These are phyloP conservation scores for Taxillus chinensis DNA, from an alignment of 164 flowering plant genomes.

Conservation along the genomic window DNA sequence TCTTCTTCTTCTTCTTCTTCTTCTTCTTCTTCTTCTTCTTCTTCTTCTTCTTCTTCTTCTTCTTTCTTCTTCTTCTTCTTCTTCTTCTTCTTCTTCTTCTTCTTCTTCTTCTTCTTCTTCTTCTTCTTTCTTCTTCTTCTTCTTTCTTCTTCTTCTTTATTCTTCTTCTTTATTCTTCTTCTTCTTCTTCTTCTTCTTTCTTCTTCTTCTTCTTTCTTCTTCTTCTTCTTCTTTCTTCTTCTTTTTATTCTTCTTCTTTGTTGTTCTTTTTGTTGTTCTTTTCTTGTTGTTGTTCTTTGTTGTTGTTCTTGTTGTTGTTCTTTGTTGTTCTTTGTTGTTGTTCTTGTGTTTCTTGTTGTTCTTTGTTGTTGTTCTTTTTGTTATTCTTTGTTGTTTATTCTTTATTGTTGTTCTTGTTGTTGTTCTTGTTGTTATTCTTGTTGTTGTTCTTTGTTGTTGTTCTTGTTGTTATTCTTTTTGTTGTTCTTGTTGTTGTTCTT, in stretches of 20 bases:
- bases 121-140: background rate
- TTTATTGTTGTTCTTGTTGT: no score
- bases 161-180: no score
- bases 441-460: background rate
- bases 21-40: background rate
- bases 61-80: background rate
- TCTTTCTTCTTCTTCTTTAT: background rate
- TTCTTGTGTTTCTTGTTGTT: background rate
- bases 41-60: background rate
- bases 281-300: no score
- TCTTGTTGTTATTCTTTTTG: background rate
- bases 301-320: background rate
- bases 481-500: background rate
- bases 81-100: background rate
- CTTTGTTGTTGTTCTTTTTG: background rate
- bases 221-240: background rate
- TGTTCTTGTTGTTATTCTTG: no score
- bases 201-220: background rate
- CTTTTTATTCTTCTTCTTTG: no score
- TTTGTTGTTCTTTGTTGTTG: background rate
- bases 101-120: background rate
- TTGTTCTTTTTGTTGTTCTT: no score
- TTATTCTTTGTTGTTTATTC: background rate
- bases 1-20: background rate
- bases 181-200: background rate